Evolutionary conservation across 352 stramenopile species (phyloP).

Genomic region (Phytopythium mirpurense): DNA sequence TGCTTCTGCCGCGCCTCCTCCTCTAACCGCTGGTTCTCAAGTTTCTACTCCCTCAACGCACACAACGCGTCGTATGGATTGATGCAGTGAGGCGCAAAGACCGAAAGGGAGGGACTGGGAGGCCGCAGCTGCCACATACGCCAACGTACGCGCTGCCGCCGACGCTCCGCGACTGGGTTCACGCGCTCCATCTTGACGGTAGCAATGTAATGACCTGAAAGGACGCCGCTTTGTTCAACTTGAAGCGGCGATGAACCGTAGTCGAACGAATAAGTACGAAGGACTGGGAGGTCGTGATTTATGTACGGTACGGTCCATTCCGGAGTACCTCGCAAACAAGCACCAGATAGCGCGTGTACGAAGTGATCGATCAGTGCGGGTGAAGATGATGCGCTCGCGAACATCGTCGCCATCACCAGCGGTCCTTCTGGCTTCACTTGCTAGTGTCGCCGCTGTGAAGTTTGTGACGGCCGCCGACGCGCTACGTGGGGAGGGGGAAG

Average conservation of each 20-base stretch:
- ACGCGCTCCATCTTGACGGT: conserved; percentile 1
- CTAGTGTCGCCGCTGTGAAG: neutral
- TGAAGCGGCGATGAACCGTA: no score
- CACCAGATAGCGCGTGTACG: no score
- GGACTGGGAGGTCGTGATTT: no score
- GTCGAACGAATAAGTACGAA: no score
- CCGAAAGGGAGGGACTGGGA: neutral
- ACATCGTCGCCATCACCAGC: neutral
- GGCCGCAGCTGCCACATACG: neutral
- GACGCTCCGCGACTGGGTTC: conserved; percentile 35
- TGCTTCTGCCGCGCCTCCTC: conserved; percentile 41
- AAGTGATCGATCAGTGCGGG: no score
- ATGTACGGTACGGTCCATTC: no score
- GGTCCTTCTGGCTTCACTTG: neutral
- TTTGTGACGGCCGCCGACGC: neutral
- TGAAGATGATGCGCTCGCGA: neutral
- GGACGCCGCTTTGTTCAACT: neutral
- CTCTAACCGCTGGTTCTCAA: conserved; percentile 65
- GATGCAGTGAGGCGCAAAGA: neutral
- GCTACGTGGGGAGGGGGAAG: neutral
- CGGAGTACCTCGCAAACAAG: no score
- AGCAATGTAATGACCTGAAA: neutral
- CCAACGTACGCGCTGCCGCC: conserved; percentile 27
- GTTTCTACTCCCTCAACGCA: conserved; percentile 56
- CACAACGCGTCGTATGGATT: neutral